Evolutionary conservation across 139 green algal species (phyloP), one percentile per base, ranked within the genome.

Genomic region (Chlorella ohadii): DNA sequence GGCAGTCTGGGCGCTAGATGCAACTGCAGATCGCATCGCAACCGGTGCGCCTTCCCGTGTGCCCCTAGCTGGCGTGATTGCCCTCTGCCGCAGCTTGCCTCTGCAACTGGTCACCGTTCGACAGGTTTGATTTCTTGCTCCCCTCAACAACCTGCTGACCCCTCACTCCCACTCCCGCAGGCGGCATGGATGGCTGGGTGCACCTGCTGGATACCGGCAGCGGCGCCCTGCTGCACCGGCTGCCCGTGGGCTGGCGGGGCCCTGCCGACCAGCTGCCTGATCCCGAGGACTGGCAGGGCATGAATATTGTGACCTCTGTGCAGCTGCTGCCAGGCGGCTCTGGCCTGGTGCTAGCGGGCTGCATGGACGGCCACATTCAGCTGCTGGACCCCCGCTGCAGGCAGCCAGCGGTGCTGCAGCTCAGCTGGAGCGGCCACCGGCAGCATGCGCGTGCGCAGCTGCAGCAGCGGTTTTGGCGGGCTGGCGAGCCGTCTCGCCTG

Each of bases 171-270:
- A 33, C 25, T 19, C 12, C 13, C 36, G n/a, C 72, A 79, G 72
- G 72, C 5, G 72, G n/a, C 31, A 79, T 79, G 72, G 72, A 79
- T 20, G 72, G 72, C 47, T 79, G 19, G 33, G 20, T 79, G 27
- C 72, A 79, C 1, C 31, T 79, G 47, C 47, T 79, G 31, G 72
- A 79, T 6, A 20, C 64, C 0, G 47, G n/a, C 47, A 79, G 31
- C 31, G 72, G 55, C n/a, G 6, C 27, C 9, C 47, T 79, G 47
- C 28, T 55, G 20, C n/a, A 33, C 1, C 72, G 72, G 4, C 72
- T 79, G n/a, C 72, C 72, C 3, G 31, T 31, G 28, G 72, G 72
- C 47, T 79, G 72, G 75, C 75, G 75, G 7, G 56, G 75, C 23
- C 33, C 27, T 20, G 55, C 55, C 7, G 75, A n/a, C 9, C 33